A percentile compares a stretch with the other conserved stretches of the same genome.
Conservation (phyloP, 108 stramenopile species). For the Fistulifera pelliculosa region DNA sequence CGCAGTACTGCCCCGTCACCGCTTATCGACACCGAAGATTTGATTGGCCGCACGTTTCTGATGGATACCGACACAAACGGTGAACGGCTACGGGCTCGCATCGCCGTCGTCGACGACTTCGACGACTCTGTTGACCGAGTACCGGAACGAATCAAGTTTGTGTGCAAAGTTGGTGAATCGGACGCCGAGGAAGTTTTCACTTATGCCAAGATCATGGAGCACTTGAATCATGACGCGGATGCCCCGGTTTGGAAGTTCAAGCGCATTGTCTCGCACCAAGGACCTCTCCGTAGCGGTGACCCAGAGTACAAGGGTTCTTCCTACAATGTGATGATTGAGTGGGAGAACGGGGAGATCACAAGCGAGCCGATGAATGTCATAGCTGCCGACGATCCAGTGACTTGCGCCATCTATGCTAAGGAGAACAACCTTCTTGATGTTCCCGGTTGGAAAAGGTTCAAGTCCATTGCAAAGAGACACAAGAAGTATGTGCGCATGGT, state of each 20-base stretch:
- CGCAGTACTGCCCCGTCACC: too few relatives aligned
- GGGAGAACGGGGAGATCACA: slow-evolving; percentile 21
- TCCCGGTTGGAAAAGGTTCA: slow-evolving; percentile 37
- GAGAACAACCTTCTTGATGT: slow-evolving; percentile 19
- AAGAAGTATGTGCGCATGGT: slow-evolving; percentile 5
- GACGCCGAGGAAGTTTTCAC: slow-evolving; percentile 1
- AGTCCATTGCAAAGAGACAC: slow-evolving; percentile 1
- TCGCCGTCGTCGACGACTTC: not conserved
- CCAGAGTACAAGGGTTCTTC: slow-evolving; percentile 15
- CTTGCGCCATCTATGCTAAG: slow-evolving; percentile 25
- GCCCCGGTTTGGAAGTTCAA: slow-evolving; percentile 6
- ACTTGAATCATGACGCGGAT: not conserved
- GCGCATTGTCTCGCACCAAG: slow-evolving; percentile 4
- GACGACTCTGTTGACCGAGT: not conserved
- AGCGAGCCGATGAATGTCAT: slow-evolving; percentile 19
- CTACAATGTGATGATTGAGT: slow-evolving; percentile 26
- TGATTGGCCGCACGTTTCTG: slow-evolving; percentile 6
- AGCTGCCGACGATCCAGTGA: slow-evolving; percentile 22
- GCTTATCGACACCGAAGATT: not conserved
- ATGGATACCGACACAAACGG: not conserved
- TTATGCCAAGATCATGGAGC: not conserved
- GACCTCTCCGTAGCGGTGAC: slow-evolving; percentile 10
- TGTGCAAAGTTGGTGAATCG: not conserved
- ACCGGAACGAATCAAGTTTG: slow-evolving; percentile 1
- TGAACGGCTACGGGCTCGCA: not conserved